A percentile compares a stretch with the other conserved stretches of the same genome.
These are phyloP conservation scores for Galeopsis tetrahit DNA, from an alignment of 257 asterid species.

Conservation along the genomic window DNA sequence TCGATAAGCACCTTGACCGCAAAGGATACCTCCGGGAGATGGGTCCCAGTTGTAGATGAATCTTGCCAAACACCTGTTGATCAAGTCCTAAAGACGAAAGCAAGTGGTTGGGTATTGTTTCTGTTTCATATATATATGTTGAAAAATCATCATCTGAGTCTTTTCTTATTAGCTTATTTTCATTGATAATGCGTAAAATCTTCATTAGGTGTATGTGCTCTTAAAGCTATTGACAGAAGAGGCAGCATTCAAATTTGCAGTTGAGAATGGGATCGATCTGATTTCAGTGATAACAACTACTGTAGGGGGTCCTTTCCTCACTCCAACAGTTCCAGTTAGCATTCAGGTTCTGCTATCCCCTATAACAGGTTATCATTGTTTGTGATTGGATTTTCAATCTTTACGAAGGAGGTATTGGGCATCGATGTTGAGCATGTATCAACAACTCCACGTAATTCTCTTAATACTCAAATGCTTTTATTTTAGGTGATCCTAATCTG, in stretches of 20 bases:
- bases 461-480: neutral
- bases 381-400: neutral
- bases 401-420: neutral
- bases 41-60: conserved; percentile 71
- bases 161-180: conserved; percentile 2
- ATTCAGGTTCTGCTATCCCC: conserved; percentile 77
- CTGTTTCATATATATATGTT: conserved; percentile 17
- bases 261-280: conserved; percentile 66
- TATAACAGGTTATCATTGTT: conserved; percentile 54
- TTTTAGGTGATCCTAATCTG: conserved; percentile 57
- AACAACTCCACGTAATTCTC: neutral
- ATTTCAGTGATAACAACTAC: conserved; percentile 75
- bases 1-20: conserved; percentile 83
- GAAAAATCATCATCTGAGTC: neutral
- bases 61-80: conserved; percentile 55
- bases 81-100: conserved; percentile 62
- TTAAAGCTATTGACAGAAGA: conserved; percentile 74
- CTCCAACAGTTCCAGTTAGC: conserved; percentile 75
- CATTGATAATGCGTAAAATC: neutral
- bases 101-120: conserved; percentile 81
- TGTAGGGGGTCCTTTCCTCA: conserved; percentile 83
- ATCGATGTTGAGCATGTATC: neutral
- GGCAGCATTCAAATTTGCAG: conserved; percentile 69
- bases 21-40: conserved; percentile 61
- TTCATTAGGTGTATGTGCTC: conserved; percentile 66